Conservation (phyloP, 306 rosid genomes). For the Dryas drummondii region DNA sequence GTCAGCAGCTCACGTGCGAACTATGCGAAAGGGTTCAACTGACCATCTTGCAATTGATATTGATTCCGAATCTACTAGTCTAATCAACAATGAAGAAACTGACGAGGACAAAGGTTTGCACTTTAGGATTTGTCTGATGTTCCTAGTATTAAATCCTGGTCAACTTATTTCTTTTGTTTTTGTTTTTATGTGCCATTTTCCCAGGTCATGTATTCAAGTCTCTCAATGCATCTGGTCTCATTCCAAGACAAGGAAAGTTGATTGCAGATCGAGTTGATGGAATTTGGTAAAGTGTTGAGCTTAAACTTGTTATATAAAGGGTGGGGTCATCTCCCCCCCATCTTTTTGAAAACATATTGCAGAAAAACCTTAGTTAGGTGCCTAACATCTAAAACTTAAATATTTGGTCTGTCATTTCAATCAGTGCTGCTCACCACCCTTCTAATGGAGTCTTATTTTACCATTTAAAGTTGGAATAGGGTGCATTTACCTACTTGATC, state of each 20-base stretch:
- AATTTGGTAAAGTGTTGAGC: conserved; percentile 62
- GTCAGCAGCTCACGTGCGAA: conserved; percentile 63
- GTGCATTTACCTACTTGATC: background rate
- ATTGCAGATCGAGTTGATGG: conserved; percentile 95
- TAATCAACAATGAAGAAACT: conserved; percentile 51
- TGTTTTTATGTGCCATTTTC: conserved; percentile 3
- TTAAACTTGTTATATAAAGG: background rate
- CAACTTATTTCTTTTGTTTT: conserved; percentile 7
- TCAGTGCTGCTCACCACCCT: background rate
- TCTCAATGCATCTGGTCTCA: conserved; percentile 81
- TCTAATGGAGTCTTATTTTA: background rate
- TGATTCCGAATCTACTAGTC: conserved; percentile 59
- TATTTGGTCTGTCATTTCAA: background rate
- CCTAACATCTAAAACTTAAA: background rate
- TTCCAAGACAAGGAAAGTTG: conserved; percentile 86
- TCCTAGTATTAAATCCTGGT: background rate
- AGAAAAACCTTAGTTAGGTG: background rate
- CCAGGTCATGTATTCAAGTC: conserved; percentile 91
- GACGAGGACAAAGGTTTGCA: conserved; percentile 84
- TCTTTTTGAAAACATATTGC: background rate
- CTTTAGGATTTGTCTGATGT: conserved; percentile 12
- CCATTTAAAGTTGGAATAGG: background rate
- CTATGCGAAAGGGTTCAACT: conserved; percentile 77
- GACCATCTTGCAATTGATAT: conserved; percentile 85
- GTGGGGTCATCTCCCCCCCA: background rate